A percentile compares a stretch with the other conserved stretches of the same genome.
Conservation (phyloP, 768 basidiomycete genomes). For the Austroboletus festivus region DNA sequence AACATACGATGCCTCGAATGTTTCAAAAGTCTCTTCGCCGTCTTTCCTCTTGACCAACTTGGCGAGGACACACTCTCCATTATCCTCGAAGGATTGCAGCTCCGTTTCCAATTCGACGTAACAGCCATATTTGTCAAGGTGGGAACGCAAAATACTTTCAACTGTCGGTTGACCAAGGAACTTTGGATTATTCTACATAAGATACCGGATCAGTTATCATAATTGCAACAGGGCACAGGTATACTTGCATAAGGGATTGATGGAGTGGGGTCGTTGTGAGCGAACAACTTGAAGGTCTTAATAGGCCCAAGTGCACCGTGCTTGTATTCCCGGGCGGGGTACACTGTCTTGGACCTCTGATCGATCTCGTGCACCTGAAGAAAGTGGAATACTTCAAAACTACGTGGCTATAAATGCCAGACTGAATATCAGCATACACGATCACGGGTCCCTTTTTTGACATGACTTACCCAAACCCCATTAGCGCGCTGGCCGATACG, state of each 20-base stretch:
- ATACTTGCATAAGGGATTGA: slow-evolving; percentile 26
- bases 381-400: slow-evolving; percentile 42
- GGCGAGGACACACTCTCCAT: slow-evolving; percentile 35
- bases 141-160: slow-evolving; percentile 27
- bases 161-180: slow-evolving; percentile 24
- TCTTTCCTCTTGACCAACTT: slow-evolving; percentile 30
- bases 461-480: slow-evolving; percentile 36
- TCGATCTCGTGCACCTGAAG: slow-evolving; percentile 40
- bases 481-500: slow-evolving; percentile 38
- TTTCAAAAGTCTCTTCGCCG: slow-evolving; percentile 27
- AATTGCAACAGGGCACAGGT: background rate
- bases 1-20: slow-evolving; percentile 30
- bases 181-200: slow-evolving; percentile 8
- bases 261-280: slow-evolving; percentile 19
- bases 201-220: background rate
- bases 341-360: slow-evolving; percentile 23
- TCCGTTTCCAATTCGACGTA: slow-evolving; percentile 43
- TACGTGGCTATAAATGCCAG: slow-evolving; percentile 24
- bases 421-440: background rate
- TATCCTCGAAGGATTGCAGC: slow-evolving; percentile 41
- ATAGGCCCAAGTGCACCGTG: slow-evolving; percentile 14
- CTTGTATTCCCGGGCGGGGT: slow-evolving; percentile 35
- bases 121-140: slow-evolving; percentile 24
- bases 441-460: background rate
- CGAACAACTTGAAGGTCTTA: slow-evolving; percentile 5